Evolutionary conservation across 306 rosid genomes (phyloP).

Genomic region (Astragalus membranaceus): DNA sequence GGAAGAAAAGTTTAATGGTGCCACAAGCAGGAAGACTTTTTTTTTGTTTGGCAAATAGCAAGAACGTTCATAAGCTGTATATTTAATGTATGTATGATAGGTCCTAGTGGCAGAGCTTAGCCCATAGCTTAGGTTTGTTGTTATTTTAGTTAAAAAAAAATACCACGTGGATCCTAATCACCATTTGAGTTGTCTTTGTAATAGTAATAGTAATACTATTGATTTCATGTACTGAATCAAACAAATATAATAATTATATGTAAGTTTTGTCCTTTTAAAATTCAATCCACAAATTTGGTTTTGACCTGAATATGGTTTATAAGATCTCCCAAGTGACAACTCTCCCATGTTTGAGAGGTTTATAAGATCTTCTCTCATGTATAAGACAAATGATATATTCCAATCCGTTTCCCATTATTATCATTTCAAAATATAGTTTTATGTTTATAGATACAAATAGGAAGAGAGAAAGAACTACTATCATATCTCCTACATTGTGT

Average conservation of each 20-base stretch:
- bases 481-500: not conserved
- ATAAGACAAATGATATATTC: not conserved
- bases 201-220: no score
- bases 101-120: not conserved
- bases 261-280: no score
- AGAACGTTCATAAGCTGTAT: conserved; percentile 8
- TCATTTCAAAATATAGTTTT: conserved; percentile 11
- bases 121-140: not conserved
- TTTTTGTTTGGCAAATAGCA: no score
- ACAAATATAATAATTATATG: no score
- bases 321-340: no score
- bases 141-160: no score
- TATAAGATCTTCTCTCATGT: not conserved
- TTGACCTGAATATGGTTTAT: no score
- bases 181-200: no score
- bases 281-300: no score
- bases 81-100: not conserved
- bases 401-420: conserved; percentile 18
- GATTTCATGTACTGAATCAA: no score
- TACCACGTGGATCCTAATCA: no score
- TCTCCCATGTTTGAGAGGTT: no score
- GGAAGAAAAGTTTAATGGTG: not conserved
- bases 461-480: not conserved
- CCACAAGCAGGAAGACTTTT: not conserved
- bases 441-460: conserved; percentile 23